Percentiles rank a stretch among this genome's conserved stretches.
Conservation (phyloP, 805 yeast species). For the Kregervanrija delftensis region DNA sequence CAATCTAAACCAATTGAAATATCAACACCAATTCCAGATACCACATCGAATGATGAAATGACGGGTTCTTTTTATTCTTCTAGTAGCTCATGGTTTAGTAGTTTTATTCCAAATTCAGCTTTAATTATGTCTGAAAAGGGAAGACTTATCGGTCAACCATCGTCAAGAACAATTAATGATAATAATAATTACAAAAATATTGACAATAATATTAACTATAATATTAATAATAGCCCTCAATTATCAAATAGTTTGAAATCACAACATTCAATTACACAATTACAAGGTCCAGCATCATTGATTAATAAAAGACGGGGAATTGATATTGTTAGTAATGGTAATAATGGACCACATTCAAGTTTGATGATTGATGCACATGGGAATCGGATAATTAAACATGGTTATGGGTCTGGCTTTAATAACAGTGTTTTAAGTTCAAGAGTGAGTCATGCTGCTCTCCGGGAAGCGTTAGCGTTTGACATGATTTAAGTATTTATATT, state of each 20-base stretch:
- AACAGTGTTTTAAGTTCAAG: constrained; percentile 29
- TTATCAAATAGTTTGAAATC: neutral
- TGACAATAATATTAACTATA: neutral
- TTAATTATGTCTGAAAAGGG: constrained; percentile 27
- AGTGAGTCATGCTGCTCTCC: constrained; percentile 40
- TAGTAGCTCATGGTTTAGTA: constrained; percentile 22
- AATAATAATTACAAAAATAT: neutral
- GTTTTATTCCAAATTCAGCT: constrained; percentile 25
- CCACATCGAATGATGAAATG: neutral
- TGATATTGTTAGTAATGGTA: no score
- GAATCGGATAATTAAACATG: constrained; percentile 35
- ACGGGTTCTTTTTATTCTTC: constrained; percentile 2
- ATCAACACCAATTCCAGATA: constrained; percentile 5
- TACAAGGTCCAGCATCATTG: neutral
- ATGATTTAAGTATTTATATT: constrained; percentile 4
- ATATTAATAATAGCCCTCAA: neutral
- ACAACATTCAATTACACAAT: neutral
- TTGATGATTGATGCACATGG: constrained; percentile 37
- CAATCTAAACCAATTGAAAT: constrained; percentile 4
- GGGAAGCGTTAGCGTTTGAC: constrained; percentile 35
- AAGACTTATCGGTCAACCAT: constrained; percentile 21
- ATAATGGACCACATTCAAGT: constrained; percentile 34
- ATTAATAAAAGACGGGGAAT: neutral
- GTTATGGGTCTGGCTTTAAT: constrained; percentile 32
- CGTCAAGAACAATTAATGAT: constrained; percentile 9